Evolutionary conservation across 192 early-diverging fungal genomes (phyloP).

Genomic region (Entophlyctis luteolus): DNA sequence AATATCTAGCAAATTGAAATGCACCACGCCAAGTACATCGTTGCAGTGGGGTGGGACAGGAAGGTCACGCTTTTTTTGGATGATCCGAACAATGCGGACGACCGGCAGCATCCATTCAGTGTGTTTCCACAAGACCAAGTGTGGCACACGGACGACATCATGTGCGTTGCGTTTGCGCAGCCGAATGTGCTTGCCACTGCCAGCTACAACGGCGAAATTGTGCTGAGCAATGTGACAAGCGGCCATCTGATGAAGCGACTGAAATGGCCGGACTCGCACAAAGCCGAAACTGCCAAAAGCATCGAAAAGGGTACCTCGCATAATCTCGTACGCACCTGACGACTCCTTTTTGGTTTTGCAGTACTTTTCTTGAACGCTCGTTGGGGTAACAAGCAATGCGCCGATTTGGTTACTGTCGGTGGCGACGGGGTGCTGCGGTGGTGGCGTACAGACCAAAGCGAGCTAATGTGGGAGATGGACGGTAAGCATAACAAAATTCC

Average conservation of each 20-base stretch:
- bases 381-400: constrained; percentile 14
- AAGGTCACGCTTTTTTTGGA: constrained; percentile 49
- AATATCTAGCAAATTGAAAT: constrained; percentile 47
- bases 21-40: constrained; percentile 39
- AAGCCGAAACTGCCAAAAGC: constrained; percentile 21
- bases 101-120: constrained; percentile 26
- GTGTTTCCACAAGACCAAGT: constrained; percentile 28
- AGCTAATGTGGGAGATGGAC: constrained; percentile 34
- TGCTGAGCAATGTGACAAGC: constrained; percentile 38
- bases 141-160: constrained; percentile 51
- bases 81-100: constrained; percentile 19
- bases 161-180: constrained; percentile 43
- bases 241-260: constrained; percentile 41
- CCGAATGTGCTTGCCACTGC: constrained; percentile 45
- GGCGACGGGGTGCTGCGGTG: constrained; percentile 49
- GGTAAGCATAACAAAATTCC: background rate
- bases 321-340: background rate
- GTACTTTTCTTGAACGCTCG: constrained; percentile 40
- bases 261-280: constrained; percentile 27
- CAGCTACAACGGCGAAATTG: constrained; percentile 48
- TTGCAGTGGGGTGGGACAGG: constrained; percentile 53
- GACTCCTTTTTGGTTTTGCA: constrained; percentile 15
- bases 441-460: constrained; percentile 38
- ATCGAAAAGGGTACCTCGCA: constrained; percentile 42
- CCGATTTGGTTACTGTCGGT: constrained; percentile 39